Percentiles rank a stretch among this genome's conserved stretches.
Evolutionary conservation across 164 flowering plant species (phyloP).

Genomic region (Berberis vulgaris): DNA sequence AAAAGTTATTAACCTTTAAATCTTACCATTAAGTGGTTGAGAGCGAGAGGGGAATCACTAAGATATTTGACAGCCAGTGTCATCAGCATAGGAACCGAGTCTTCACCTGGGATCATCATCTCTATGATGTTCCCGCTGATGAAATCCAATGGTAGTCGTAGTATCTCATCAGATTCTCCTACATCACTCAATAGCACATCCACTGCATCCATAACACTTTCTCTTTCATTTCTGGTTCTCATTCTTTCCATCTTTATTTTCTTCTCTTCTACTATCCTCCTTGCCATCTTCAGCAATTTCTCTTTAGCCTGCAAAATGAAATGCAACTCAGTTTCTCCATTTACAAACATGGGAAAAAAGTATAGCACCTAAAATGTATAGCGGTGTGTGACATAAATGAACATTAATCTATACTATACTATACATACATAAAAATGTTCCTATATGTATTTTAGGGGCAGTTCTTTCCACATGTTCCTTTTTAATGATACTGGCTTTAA

Average conservation of each 20-base stretch:
- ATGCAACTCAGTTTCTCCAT: too few species aligned
- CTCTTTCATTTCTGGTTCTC: slow-evolving; percentile 4
- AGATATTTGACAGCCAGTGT: slow-evolving; percentile 87
- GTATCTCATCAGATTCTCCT: slow-evolving; percentile 26
- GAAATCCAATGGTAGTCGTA: slow-evolving; percentile 43
- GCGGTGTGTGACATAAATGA: too few species aligned
- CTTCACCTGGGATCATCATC: slow-evolving; percentile 99
- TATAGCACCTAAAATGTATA: too few species aligned
- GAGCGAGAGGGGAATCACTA: slow-evolving; percentile 57
- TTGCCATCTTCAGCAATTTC: slow-evolving; percentile 51
- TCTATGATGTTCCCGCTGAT: slow-evolving; percentile 65
- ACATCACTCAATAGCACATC: slow-evolving; percentile 54
- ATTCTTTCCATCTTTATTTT: slow-evolving; percentile 26
- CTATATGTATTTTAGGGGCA: too few species aligned
- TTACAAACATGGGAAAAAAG: too few species aligned
- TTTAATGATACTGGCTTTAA: too few species aligned
- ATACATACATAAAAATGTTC: too few species aligned
- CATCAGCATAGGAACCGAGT: slow-evolving; percentile 73
- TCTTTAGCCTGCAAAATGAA: slow-evolving; percentile 55
- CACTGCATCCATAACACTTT: slow-evolving; percentile 33
- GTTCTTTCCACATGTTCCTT: too few species aligned
- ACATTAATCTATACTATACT: too few species aligned
- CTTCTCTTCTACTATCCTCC: slow-evolving; percentile 47
- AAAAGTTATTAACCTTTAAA: neutral
- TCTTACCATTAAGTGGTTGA: slow-evolving; percentile 49